Percentiles rank a stretch among this genome's conserved stretches.
Evolutionary conservation across 228 moss, liverwort and hornwort species (phyloP).

Genomic region (Sphagnum magellanicum): DNA sequence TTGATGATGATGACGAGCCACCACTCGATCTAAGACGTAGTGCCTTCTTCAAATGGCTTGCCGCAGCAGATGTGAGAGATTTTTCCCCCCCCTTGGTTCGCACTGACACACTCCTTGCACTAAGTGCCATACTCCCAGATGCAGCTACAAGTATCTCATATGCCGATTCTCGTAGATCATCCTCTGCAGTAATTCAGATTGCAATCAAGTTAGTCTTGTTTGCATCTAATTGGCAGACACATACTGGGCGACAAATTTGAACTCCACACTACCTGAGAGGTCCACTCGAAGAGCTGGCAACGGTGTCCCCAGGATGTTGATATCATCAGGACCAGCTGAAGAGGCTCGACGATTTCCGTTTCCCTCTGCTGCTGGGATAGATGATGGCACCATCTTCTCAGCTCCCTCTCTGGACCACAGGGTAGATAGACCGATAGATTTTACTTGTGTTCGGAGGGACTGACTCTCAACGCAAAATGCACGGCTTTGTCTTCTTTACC

Average conservation of each 20-base stretch:
- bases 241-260: neutral
- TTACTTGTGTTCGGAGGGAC: too few relatives aligned
- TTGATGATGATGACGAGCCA: conserved; percentile 4
- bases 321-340: neutral
- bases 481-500: too few relatives aligned
- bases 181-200: conserved; percentile 26
- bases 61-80: conserved; percentile 36
- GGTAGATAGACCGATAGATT: too few relatives aligned
- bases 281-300: conserved; percentile 51
- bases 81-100: conserved; percentile 35
- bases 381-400: too few relatives aligned
- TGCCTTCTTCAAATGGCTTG: conserved; percentile 69
- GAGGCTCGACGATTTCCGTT: too few relatives aligned
- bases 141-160: conserved; percentile 87
- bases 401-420: too few relatives aligned
- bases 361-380: too few relatives aligned
- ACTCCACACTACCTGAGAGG: conserved; percentile 17
- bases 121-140: conserved; percentile 62
- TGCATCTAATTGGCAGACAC: neutral
- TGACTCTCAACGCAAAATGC: too few relatives aligned
- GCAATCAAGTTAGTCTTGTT: too few relatives aligned
- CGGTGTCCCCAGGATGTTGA: conserved; percentile 31
- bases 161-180: conserved; percentile 71
- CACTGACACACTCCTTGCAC: conserved; percentile 51
- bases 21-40: conserved; percentile 44